These are phyloP conservation scores for Dalbergia cultrata DNA, from an alignment of 306 rosid genomes.

Conservation along the genomic window DNA sequence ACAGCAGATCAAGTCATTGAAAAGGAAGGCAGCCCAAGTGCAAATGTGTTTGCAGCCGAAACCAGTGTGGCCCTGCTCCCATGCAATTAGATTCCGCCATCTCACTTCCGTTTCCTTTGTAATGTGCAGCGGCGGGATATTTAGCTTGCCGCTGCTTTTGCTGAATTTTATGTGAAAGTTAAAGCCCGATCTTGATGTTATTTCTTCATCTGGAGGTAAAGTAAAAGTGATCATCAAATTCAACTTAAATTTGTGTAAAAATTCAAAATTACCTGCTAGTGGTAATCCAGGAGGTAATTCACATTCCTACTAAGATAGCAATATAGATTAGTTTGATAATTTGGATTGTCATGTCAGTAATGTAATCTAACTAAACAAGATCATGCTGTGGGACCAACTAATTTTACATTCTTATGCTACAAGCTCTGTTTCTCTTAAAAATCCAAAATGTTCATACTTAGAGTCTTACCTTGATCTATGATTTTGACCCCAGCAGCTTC, in stretches of 20 bases:
- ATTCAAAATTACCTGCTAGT: no score
- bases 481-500: slow-evolving; percentile 24
- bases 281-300: no score
- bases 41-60: neutral
- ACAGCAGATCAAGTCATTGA: slow-evolving; percentile 34
- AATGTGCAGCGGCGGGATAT: slow-evolving; percentile 2
- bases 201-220: neutral
- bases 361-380: no score
- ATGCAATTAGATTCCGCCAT: neutral
- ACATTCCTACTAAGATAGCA: no score
- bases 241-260: no score
- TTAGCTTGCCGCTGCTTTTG: neutral
- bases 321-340: no score
- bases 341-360: no score
- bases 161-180: neutral
- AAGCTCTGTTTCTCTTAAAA: no score
- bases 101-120: neutral
- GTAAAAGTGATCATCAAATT: no score
- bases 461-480: neutral
- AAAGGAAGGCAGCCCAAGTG: neutral
- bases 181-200: neutral
- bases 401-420: no score
- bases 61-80: neutral
- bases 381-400: no score
- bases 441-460: no score